Conservation (phyloP, 2,329 filamentous ascomycete genomes). For the Didymosphaeria variabile region DNA sequence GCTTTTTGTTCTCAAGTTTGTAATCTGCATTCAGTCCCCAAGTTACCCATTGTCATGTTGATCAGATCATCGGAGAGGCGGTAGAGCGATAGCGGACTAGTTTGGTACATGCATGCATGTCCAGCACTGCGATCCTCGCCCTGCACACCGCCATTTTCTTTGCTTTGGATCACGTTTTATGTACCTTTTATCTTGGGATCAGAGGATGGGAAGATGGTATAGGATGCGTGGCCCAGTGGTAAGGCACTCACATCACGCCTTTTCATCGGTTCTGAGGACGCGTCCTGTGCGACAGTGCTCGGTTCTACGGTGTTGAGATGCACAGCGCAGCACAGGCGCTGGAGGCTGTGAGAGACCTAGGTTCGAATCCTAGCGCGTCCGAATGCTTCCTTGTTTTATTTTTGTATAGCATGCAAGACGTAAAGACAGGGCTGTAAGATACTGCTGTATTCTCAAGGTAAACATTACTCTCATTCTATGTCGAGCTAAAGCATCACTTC, state of each 20-base stretch:
- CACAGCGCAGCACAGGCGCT: not conserved
- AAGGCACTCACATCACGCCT: constrained; percentile 4
- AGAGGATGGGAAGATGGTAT: not conserved
- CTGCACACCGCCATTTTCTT: too few relatives aligned
- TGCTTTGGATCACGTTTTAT: too few relatives aligned
- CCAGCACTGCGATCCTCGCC: too few relatives aligned
- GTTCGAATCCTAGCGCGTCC: constrained; percentile 6
- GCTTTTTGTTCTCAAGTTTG: not conserved
- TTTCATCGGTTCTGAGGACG: not conserved
- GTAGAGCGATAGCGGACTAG: too few relatives aligned
- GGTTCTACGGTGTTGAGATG: not conserved
- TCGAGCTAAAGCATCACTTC: not conserved
- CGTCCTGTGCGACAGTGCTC: too few relatives aligned
- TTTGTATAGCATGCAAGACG: not conserved
- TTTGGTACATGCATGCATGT: too few relatives aligned
- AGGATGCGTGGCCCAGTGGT: constrained; percentile 9
- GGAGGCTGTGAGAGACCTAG: constrained; percentile 7
- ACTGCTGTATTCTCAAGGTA: not conserved
- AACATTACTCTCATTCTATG: not conserved
- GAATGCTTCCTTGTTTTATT: not conserved
- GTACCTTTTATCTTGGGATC: too few relatives aligned
- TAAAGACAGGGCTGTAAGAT: too few relatives aligned
- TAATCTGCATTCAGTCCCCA: too few relatives aligned
- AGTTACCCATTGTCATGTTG: too few relatives aligned
- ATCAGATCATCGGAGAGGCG: too few relatives aligned